Evolutionary conservation across 768 basidiomycete genomes (phyloP), one percentile per base, ranked within the genome.

Genomic region (Leccinum uliginosum): DNA sequence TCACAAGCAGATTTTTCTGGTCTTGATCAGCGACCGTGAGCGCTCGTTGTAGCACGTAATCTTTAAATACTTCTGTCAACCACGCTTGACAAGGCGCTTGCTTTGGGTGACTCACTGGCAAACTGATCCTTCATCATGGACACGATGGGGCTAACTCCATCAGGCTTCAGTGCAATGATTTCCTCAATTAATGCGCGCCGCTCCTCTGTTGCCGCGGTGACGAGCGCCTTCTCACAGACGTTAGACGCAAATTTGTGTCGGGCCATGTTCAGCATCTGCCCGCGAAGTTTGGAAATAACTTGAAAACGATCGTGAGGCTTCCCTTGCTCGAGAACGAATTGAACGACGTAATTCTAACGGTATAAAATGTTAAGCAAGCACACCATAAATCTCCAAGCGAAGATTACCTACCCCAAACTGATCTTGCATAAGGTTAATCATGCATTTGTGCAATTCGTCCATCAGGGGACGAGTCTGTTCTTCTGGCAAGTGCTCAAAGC

Each of bases 161-260:
- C 86, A 27, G 78, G 74, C 59, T 80, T 81, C 12, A 80, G 74
- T 3, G 75, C 70, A 75, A 96, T 81, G 55, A 98, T 83, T 71
- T 97, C 95, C 26, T 91, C 85, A 57, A 98, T 83, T 44, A 98
- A 75, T 34, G 72, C 69, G 9, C 80, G 81, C 46, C 92, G 86
- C 59, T 80, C 85, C 10, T 86, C 85, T 0, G 78, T 32, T 53
- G 83, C 80, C 1, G 89, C 83, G 32, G 79, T 83, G 27, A 85
- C 70, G 34, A 96, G 79, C 6, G 92, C 93, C 72, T 93, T 94
- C 74, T 96, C 95, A 70, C 89, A 90, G 19, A 98, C 96, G 66
- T 99, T 98, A 6, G 94, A 97, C 6, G 93, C 94, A 66, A 91
- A 96, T 69, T 96, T 96, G 70, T 93, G 92, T 52, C 85, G 82